Evolutionary conservation across 371 early-diverging fungal genomes (phyloP), one percentile per base, ranked within the genome.

Genomic region (Lichtheimia ramosa): DNA sequence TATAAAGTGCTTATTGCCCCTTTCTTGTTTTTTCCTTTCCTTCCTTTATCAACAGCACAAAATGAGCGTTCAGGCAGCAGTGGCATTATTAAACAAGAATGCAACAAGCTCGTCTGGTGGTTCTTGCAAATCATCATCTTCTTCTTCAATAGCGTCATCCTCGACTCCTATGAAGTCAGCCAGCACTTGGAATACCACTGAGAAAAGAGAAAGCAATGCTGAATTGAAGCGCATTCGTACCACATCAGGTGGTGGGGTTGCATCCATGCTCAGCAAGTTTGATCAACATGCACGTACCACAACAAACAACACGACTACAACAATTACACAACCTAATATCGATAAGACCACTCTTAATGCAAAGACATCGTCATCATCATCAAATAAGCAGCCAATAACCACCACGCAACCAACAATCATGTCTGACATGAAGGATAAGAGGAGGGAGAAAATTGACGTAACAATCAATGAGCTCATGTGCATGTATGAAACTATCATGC

Each of bases 11-110:
- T 34, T 6, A 0, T 59, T 46, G 41, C 48, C 46, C 53, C 43
- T 43, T 42, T 60, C 40, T 43, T 53, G 25, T 53, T 59, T 14
- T 54, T 40, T 54, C 48, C 21, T 28, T 43, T n/a, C 18, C 34
- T 43, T 34, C 27, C 15, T 53, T 39, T 48, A 15, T 23, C 43
- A 25, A 58, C 14, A 42, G 10, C 14, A 28, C 6, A 48, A 24
- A 15, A 72, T 75, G 76, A 70, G 76, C 27, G 73, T 75, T 42
- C 73, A 75, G 58, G 73, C 73, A 56, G 65, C 70, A 39, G 65
- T 75, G 43, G 73, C 73, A 51, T 61, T 66, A 23, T 59, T 75
- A n/a, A 75, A 75, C 57, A 60, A 54, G 28, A 65, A 52, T 49
- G 52, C 61, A 34, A 34, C 34, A 8, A 8, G 34, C 34, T 34